phyloP scores from a whole-genome alignment of 306 rosid species.

The Nissolia schottii region DNA sequence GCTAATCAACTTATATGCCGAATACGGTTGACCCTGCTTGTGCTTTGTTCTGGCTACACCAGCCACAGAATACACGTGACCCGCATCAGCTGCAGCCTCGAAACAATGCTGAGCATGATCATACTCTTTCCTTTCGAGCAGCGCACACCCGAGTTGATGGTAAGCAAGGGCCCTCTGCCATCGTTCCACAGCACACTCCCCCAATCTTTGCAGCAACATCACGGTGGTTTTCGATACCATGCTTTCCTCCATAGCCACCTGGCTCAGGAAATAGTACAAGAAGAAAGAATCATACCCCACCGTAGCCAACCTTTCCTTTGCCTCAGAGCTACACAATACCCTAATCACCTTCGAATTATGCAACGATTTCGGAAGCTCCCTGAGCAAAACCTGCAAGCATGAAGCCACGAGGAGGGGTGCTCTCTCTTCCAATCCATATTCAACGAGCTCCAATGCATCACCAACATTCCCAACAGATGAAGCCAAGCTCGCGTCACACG shows the following conservation, averaged over 20 bases:
- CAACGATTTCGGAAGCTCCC: constrained; percentile 57
- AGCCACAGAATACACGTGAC: constrained; percentile 63
- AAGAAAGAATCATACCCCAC: constrained; percentile 57
- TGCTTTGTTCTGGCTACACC: constrained; percentile 65
- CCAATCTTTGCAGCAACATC: constrained; percentile 60
- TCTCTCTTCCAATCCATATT: constrained; percentile 60
- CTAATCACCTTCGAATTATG: constrained; percentile 39
- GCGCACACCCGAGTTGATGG: constrained; percentile 67
- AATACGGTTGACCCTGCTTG: constrained; percentile 58
- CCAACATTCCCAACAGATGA: constrained; percentile 42
- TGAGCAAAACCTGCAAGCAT: constrained; percentile 62
- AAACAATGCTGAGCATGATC: constrained; percentile 43
- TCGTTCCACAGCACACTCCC: constrained; percentile 43
- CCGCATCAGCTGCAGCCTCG: constrained; percentile 55
- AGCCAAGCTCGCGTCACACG: constrained; percentile 61
- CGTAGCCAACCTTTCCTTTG: constrained; percentile 45
- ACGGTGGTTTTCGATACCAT: constrained; percentile 51
- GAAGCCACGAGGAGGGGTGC: constrained; percentile 62
- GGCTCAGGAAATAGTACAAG: constrained; percentile 66
- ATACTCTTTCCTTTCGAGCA: constrained; percentile 57
- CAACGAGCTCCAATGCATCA: constrained; percentile 56
- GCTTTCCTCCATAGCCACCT: constrained; percentile 68
- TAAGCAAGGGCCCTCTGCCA: constrained; percentile 66
- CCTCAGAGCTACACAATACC: constrained; percentile 45
- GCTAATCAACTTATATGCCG: constrained; percentile 58